phyloP scores from a whole-genome alignment of 2,329 filamentous ascomycete genomes.

The Erysiphe pulchra region DNA sequence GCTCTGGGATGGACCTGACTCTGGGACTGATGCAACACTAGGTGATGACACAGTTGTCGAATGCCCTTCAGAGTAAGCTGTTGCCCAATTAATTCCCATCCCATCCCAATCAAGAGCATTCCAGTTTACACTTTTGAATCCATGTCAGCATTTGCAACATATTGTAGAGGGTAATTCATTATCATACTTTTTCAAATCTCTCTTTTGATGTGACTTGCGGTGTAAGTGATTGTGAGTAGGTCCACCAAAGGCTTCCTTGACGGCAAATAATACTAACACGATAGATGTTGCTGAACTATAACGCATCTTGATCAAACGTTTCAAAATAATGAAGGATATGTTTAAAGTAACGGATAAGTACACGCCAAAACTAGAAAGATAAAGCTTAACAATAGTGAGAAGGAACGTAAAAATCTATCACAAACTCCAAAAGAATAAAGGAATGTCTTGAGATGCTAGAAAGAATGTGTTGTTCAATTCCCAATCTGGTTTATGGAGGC shows the following conservation, averaged over 20 bases:
- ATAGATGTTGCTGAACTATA: constrained; percentile 9
- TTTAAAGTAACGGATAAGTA: too few relatives aligned
- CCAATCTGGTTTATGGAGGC: too few relatives aligned
- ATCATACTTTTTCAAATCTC: constrained; percentile 6
- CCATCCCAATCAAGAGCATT: constrained; percentile 7
- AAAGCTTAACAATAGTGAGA: too few relatives aligned
- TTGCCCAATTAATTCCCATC: constrained; percentile 10
- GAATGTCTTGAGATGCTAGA: too few relatives aligned
- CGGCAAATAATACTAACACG: constrained; percentile 10
- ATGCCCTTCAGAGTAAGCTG: constrained; percentile 4
- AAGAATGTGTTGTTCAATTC: too few relatives aligned
- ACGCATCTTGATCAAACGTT: constrained; percentile 8
- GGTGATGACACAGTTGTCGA: constrained; percentile 1
- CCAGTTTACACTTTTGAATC: constrained; percentile 5
- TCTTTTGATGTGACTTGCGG: constrained; percentile 10
- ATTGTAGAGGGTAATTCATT: constrained; percentile 1
- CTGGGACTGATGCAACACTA: not conserved
- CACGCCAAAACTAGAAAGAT: too few relatives aligned
- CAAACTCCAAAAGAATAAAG: too few relatives aligned
- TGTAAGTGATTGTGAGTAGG: constrained; percentile 11
- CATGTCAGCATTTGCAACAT: not conserved
- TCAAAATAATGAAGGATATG: not conserved
- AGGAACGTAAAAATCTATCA: too few relatives aligned
- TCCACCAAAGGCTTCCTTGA: constrained; percentile 11
- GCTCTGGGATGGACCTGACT: too few relatives aligned